Conservation (phyloP, 805 yeast species). For the Metschnikowia cerradonensis region DNA sequence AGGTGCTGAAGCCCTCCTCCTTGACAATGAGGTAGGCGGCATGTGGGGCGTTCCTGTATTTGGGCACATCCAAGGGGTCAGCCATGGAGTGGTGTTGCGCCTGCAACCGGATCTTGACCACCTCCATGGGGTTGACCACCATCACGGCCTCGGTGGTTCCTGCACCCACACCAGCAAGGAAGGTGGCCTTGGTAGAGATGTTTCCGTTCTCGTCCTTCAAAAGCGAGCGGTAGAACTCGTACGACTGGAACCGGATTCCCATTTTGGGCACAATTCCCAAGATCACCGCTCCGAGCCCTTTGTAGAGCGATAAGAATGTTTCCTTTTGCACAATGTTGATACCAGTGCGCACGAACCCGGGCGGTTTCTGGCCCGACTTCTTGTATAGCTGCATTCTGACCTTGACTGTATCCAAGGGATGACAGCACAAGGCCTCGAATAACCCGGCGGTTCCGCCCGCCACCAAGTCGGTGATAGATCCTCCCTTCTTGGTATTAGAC, state of each 20-base stretch:
- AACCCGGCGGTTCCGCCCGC: conserved; percentile 98
- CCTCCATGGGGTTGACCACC: conserved; percentile 97
- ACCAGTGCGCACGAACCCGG: conserved; percentile 86
- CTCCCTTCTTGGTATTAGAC: conserved; percentile 29
- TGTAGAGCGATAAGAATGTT: conserved; percentile 80
- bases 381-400: conserved; percentile 93
- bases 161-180: conserved; percentile 93
- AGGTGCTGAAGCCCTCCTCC: conserved; percentile 86
- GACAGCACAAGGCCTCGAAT: conserved; percentile 96
- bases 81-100: conserved; percentile 90
- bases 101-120: conserved; percentile 91
- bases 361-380: conserved; percentile 68
- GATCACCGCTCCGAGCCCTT: conserved; percentile 95
- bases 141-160: conserved; percentile 93
- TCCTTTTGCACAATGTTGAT: conserved; percentile 71
- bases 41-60: conserved; percentile 90
- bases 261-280: conserved; percentile 97
- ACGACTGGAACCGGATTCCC: conserved; percentile 95
- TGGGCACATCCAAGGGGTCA: conserved; percentile 76
- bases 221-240: conserved; percentile 77
- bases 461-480: conserved; percentile 58
- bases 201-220: conserved; percentile 61
- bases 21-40: conserved; percentile 76
- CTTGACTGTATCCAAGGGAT: conserved; percentile 95
- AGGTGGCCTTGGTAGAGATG: conserved; percentile 70